Percentiles rank a stretch among this genome's conserved stretches.
These are phyloP conservation scores for Rhizomucor miehei DNA, from an alignment of 371 early-diverging fungal species.

Conservation along the genomic window DNA sequence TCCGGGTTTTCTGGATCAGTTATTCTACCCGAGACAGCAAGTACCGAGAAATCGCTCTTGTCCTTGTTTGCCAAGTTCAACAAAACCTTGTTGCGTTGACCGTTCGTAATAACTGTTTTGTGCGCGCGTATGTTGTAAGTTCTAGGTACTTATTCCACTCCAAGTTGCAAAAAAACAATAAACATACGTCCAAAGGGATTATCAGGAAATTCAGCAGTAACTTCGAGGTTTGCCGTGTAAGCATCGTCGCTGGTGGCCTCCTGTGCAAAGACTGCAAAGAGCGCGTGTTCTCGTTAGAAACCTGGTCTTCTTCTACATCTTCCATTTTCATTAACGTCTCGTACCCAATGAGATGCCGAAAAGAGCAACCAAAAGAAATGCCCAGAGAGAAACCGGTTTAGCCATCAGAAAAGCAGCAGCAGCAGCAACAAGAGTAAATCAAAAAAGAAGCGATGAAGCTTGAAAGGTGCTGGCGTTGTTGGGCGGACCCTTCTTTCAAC, in stretches of 20 bases:
- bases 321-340: neutral
- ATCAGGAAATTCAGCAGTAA: slow-evolving; percentile 45
- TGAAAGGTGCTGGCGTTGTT: neutral
- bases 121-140: neutral
- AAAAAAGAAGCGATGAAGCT: slow-evolving; percentile 15
- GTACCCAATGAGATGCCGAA: neutral
- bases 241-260: slow-evolving; percentile 10
- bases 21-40: slow-evolving; percentile 41
- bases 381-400: slow-evolving; percentile 4
- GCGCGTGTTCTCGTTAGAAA: too few species aligned
- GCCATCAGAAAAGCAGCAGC: slow-evolving; percentile 6
- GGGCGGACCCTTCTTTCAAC: neutral
- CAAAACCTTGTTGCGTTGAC: slow-evolving; percentile 44
- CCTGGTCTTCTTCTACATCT: too few species aligned
- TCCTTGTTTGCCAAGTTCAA: slow-evolving; percentile 43
- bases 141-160: neutral
- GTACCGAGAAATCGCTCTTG: slow-evolving; percentile 28
- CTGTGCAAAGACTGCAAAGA: slow-evolving; percentile 23
- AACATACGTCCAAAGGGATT: slow-evolving; percentile 48
- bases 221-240: slow-evolving; percentile 27
- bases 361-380: slow-evolving; percentile 7
- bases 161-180: neutral
- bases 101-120: slow-evolving; percentile 42
- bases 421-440: too few species aligned
- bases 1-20: slow-evolving; percentile 27